Conservation (phyloP, 805 yeast genomes). For the Jamesozyma jinghongensis region DNA sequence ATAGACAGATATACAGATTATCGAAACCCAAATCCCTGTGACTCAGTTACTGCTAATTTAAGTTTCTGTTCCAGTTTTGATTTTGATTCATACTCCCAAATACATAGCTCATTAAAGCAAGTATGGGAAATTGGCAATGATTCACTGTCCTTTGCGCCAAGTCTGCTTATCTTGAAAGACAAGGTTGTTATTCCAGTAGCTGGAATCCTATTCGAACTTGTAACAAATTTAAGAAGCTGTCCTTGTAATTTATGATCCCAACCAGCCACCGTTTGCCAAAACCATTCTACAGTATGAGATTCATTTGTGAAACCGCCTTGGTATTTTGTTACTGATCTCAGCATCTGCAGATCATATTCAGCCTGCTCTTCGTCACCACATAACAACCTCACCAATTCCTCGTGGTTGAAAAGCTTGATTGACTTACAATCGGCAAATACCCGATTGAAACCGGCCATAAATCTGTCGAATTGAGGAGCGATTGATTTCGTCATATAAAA, state of each 20-base stretch:
- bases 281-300: slow-evolving; percentile 55
- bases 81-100: slow-evolving; percentile 53
- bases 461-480: slow-evolving; percentile 43
- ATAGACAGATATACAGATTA: too few relatives aligned
- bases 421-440: slow-evolving; percentile 74
- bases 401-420: slow-evolving; percentile 66
- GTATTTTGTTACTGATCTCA: slow-evolving; percentile 68
- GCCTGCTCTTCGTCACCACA: slow-evolving; percentile 61
- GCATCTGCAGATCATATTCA: slow-evolving; percentile 48
- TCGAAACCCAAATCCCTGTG: slow-evolving; percentile 75
- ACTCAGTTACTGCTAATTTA: slow-evolving; percentile 60
- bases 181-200: slow-evolving; percentile 82
- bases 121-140: slow-evolving; percentile 84
- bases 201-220: slow-evolving; percentile 88
- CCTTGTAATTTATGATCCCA: slow-evolving; percentile 47
- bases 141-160: slow-evolving; percentile 34
- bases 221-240: slow-evolving; percentile 62
- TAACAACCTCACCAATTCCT: slow-evolving; percentile 68
- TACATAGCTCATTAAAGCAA: slow-evolving; percentile 82
- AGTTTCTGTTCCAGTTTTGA: slow-evolving; percentile 53
- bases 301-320: slow-evolving; percentile 44
- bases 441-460: slow-evolving; percentile 59
- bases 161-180: slow-evolving; percentile 57
- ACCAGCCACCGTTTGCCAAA: slow-evolving; percentile 56
- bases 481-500: slow-evolving; percentile 53